Base-by-base conservation (phyloP, 768 basidiomycete genomes). In the Macrolepiota albuminosa region DNA sequence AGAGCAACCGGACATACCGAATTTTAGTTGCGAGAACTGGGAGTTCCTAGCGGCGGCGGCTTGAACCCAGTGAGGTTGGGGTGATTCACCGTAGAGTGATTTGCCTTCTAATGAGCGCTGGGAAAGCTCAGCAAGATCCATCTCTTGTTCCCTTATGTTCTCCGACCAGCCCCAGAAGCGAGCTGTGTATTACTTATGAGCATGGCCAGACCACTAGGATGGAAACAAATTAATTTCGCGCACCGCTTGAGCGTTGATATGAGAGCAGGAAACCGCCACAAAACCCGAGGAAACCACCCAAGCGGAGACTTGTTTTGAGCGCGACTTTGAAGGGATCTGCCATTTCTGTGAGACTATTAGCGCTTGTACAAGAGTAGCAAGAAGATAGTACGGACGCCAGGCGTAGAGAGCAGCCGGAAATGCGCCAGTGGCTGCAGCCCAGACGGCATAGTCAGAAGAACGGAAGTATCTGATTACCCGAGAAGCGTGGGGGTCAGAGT, bases 141-240 rank as follows among this genome's bases (percentile, higher is more conserved):
- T 80, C 54, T 83, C 83, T 64, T 89, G 83, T 72, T 98, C 96
- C 16, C 84, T 80, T 63, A 84, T 83, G 75, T 96, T 96, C 75
- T 96, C 93, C 6, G 84, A 76, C 93, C 93, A 95, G 54, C 93
- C 93, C 92, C 91, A 95, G 79, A 96, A 92, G n/a, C 93, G 93
- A 70, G 84, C 91, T 93, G 68, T 11, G 42, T 54, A 56, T 51
- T 33, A 57, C 61, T 26, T 52, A 37, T 53, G 37, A 57, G n/a
- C 24, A 36, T 9, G 6, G 36, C 31, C 18, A 26, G 21, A 8
- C 24, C 33, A 16, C 26, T 39, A 14, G 26, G 8, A 46, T 36
- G 16, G 47, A 31, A 50, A 54, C 40, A 66, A 61, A 57, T 66
- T 70, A 61, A 57, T 66, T 70, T 56, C 46, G 79, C 92, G 73